phyloP scores from a whole-genome alignment of 805 yeast genomes.

The Candida oleophila region DNA sequence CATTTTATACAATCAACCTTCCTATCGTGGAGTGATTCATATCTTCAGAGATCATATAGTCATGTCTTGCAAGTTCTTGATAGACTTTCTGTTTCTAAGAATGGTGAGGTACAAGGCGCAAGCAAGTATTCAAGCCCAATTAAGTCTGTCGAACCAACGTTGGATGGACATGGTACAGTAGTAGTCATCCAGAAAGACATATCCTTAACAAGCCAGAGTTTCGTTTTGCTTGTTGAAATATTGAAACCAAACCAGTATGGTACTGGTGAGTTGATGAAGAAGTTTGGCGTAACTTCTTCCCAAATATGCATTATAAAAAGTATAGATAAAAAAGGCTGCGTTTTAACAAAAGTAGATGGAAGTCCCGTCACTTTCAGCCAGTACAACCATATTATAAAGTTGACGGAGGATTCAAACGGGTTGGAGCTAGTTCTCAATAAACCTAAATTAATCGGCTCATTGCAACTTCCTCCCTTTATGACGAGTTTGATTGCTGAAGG shows the following conservation, averaged over 20 bases:
- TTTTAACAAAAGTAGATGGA: not conserved
- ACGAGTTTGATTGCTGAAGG: slow-evolving; percentile 4
- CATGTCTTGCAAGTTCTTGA: slow-evolving; percentile 19
- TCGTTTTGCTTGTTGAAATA: slow-evolving; percentile 21
- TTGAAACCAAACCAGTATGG: slow-evolving; percentile 26
- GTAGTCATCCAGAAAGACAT: slow-evolving; percentile 1
- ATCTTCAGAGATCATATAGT: slow-evolving; percentile 6
- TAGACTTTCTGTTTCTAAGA: slow-evolving; percentile 9
- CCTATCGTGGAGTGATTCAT: not conserved
- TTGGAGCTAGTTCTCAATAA: not conserved
- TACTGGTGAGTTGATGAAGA: slow-evolving; percentile 15
- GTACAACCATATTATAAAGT: not conserved
- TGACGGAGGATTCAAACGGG: not conserved
- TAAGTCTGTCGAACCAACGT: not conserved
- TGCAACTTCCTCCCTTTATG: not conserved
- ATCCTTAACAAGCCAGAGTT: slow-evolving; percentile 3
- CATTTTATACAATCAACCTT: not conserved
- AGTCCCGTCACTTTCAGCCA: not conserved
- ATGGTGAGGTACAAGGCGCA: slow-evolving; percentile 14
- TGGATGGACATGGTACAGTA: not conserved
- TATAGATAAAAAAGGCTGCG: not conserved
- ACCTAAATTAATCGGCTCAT: not conserved
- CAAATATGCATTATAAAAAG: not conserved
- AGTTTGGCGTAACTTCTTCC: slow-evolving; percentile 19
- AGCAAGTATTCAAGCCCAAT: slow-evolving; percentile 31